phyloP scores from a whole-genome alignment of 768 basidiomycete genomes.

The Suillus subalutaceus region DNA sequence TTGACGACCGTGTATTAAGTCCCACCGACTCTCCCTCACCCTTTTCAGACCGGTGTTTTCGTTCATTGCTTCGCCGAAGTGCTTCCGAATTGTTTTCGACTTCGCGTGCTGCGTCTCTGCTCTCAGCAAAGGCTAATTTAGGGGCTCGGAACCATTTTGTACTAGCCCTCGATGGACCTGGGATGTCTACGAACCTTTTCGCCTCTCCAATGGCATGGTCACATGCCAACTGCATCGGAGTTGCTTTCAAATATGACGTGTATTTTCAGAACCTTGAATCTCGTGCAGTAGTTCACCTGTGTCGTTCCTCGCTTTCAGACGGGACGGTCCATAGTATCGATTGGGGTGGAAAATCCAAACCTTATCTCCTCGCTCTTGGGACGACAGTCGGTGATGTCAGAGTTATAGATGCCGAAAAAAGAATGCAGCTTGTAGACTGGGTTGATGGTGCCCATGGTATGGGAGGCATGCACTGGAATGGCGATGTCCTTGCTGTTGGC shows the following conservation, averaged over 20 bases:
- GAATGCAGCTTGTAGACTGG: slow-evolving; percentile 36
- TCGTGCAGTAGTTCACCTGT: slow-evolving; percentile 54
- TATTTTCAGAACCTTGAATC: slow-evolving; percentile 66
- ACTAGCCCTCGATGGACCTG: slow-evolving; percentile 67
- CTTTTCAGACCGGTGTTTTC: slow-evolving; percentile 42
- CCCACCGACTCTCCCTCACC: slow-evolving; percentile 45
- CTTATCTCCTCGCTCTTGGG: slow-evolving; percentile 53
- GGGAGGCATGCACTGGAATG: slow-evolving; percentile 45
- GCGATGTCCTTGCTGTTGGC: slow-evolving; percentile 41
- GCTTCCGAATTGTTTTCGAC: slow-evolving; percentile 51
- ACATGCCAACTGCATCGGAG: slow-evolving; percentile 57
- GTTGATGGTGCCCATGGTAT: slow-evolving; percentile 34
- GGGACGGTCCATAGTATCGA: slow-evolving; percentile 50
- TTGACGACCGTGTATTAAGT: slow-evolving; percentile 56
- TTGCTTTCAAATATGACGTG: slow-evolving; percentile 60
- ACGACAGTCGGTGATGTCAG: slow-evolving; percentile 53
- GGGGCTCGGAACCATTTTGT: slow-evolving; percentile 55
- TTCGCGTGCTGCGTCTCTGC: slow-evolving; percentile 32
- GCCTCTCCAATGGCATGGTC: slow-evolving; percentile 69
- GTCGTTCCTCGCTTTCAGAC: slow-evolving; percentile 36
- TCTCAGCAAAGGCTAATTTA: slow-evolving; percentile 63
- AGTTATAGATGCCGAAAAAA: slow-evolving; percentile 51
- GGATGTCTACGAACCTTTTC: slow-evolving; percentile 54
- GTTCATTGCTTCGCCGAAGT: slow-evolving; percentile 53
- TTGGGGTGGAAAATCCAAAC: slow-evolving; percentile 49